Percentiles rank a stretch among this genome's conserved stretches.
Evolutionary conservation across 257 asterid genomes (phyloP).

Genomic region (Solanum verrucosum): DNA sequence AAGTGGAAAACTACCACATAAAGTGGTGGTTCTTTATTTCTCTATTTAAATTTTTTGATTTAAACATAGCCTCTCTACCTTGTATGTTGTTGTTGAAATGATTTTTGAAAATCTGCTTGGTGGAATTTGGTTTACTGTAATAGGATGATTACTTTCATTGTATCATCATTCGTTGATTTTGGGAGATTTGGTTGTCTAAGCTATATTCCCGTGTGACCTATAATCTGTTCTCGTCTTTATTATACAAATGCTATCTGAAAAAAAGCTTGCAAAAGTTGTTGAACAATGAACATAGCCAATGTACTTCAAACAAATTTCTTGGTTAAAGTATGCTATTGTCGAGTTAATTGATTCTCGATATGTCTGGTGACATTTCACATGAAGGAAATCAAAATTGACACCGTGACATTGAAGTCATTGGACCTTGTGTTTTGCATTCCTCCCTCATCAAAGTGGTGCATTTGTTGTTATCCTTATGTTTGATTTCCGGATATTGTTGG

Average conservation of each 20-base stretch:
- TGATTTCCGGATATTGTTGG: neutral
- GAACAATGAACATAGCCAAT: neutral
- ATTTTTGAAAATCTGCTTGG: neutral
- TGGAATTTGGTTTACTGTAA: neutral
- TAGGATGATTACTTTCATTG: neutral
- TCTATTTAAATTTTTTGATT: neutral
- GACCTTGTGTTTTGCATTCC: neutral
- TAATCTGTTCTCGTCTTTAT: neutral
- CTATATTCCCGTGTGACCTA: neutral
- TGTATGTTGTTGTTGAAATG: neutral
- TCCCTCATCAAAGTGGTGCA: neutral
- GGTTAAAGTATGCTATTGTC: neutral
- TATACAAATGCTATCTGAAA: neutral
- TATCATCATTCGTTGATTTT: neutral
- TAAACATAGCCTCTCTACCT: neutral
- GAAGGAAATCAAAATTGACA: neutral
- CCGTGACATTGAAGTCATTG: neutral
- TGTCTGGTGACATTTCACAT: neutral
- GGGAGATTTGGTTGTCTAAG: neutral
- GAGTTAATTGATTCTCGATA: neutral
- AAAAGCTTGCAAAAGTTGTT: neutral
- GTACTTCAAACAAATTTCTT: neutral
- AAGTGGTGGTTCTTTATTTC: neutral
- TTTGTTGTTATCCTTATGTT: neutral
- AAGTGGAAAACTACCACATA: neutral